Percentiles rank a stretch among this genome's conserved stretches.
These are phyloP conservation scores for Trichoderma arundinaceum DNA, from an alignment of 2,329 filamentous ascomycete species.

Conservation along the genomic window DNA sequence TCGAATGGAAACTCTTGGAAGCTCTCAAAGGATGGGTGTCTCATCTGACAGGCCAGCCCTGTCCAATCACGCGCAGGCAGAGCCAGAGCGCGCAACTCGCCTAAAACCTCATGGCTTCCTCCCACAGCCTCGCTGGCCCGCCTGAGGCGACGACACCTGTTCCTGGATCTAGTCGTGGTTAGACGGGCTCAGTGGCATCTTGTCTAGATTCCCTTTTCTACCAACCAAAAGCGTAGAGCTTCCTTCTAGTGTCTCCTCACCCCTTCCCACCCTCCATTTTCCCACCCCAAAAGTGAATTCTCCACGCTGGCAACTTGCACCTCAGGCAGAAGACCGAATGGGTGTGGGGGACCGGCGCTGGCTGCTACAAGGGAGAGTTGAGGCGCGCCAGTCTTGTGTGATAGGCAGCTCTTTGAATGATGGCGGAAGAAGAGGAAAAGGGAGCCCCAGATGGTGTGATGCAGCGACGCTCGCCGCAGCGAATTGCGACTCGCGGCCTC, in stretches of 20 bases:
- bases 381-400: constrained; percentile 27
- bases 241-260: not conserved
- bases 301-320: constrained; percentile 27
- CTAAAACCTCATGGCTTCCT: not conserved
- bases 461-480: constrained; percentile 34
- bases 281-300: not conserved
- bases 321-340: constrained; percentile 1
- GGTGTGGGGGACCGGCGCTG: constrained; percentile 17
- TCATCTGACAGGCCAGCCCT: constrained; percentile 31
- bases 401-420: constrained; percentile 28
- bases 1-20: constrained; percentile 32
- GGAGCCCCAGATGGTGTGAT: constrained; percentile 40
- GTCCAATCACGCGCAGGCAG: constrained; percentile 31
- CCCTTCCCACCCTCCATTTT: not conserved
- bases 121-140: constrained; percentile 30
- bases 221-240: constrained; percentile 11
- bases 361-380: constrained; percentile 16
- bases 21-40: constrained; percentile 2
- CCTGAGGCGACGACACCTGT: constrained; percentile 24
- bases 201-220: constrained; percentile 18
- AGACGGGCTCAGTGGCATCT: constrained; percentile 2
- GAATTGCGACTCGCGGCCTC: constrained; percentile 28
- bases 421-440: constrained; percentile 16
- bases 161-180: constrained; percentile 26
- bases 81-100: constrained; percentile 5